Evolutionary conservation across 768 basidiomycete species (phyloP), one percentile per base, ranked within the genome.

Genomic region (Termitomyces bulborhizus): DNA sequence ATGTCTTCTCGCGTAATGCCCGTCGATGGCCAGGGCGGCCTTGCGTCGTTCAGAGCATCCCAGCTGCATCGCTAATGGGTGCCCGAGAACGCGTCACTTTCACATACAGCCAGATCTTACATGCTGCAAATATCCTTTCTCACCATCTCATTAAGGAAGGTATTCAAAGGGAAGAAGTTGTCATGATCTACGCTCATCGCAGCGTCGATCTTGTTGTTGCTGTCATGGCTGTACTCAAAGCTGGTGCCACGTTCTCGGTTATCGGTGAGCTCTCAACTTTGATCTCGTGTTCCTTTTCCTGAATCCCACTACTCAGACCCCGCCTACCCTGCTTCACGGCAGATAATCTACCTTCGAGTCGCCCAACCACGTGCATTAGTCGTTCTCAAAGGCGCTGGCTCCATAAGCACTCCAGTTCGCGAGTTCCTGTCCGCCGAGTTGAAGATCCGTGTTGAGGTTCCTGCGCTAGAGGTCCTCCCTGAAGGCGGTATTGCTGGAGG

Each of bases 161-260:
- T 6, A 73, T 99, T 4, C 79, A 94, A 69, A 77, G 92, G 34
- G 96, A 95, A 65, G 97, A 99, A 60, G 93, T 98, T 18, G 93
- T 98, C 51, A 98, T 96, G 87, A 88, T 99, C 18, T 99, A 98
- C 65, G 96, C 96, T 2, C 86, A 97, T 64, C 83, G 97, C 34
- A 93, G 91, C 61, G 94, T 98, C 46, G 96, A 99, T 68, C 85
- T 99, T 51, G 91, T 97, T 2, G 90, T 98, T 3, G 95, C 96
- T 5, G 93, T 98, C 7, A 91, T 99, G 88, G 97, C 92, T 24
- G 85, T 95, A 36, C 78, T 98, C 59, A 98, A 98, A 72, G 92
- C 90, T 3, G 97, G 97, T 27, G 96, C 91, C 0, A 94, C 91
- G 3, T 98, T 99, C 73, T 95, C 91, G 45, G 97, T 99, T 57